Percentiles rank a stretch among this genome's conserved stretches.
These are phyloP conservation scores for Bretschneidera sinensis DNA, from an alignment of 345 rosid species.

Conservation along the genomic window DNA sequence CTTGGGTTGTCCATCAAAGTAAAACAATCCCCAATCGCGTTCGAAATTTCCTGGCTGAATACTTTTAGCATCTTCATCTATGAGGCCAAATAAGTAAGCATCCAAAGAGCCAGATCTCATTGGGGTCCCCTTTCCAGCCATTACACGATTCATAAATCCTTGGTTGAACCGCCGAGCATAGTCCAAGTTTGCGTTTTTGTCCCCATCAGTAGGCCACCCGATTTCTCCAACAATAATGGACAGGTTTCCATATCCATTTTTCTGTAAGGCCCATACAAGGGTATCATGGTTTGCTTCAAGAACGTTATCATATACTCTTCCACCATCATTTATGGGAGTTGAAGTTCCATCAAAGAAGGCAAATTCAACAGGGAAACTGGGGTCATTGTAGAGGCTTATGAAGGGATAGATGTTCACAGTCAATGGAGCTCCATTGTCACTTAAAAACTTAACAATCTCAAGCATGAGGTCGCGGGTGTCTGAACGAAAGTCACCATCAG, in stretches of 20 bases:
- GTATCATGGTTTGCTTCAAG: conserved; percentile 66
- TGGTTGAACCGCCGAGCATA: conserved; percentile 53
- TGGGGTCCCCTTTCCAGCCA: conserved; percentile 54
- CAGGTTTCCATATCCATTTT: conserved; percentile 50
- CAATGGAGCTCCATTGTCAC: conserved; percentile 48
- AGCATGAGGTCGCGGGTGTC: conserved; percentile 55
- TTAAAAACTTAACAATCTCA: conserved; percentile 46
- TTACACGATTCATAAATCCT: conserved; percentile 46
- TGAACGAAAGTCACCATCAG: conserved; percentile 49
- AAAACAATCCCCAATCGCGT: conserved; percentile 62
- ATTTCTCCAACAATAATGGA: conserved; percentile 58
- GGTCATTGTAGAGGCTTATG: conserved; percentile 54
- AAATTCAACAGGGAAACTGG: conserved; percentile 55
- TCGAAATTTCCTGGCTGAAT: conserved; percentile 60
- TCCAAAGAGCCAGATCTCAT: conserved; percentile 47
- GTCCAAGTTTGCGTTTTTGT: conserved; percentile 41
- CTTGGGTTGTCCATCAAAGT: conserved; percentile 52
- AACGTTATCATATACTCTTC: conserved; percentile 47
- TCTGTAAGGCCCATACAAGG: conserved; percentile 56
- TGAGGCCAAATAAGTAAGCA: conserved; percentile 50
- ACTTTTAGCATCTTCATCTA: conserved; percentile 71
- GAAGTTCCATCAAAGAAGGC: conserved; percentile 58
- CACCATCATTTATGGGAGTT: conserved; percentile 43
- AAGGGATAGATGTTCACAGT: conserved; percentile 65
- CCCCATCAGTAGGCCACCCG: conserved; percentile 79